Percentiles rank a stretch among this genome's conserved stretches.
Evolutionary conservation across 2,329 filamentous ascomycete genomes (phyloP).

Genomic region (Calycina marina): DNA sequence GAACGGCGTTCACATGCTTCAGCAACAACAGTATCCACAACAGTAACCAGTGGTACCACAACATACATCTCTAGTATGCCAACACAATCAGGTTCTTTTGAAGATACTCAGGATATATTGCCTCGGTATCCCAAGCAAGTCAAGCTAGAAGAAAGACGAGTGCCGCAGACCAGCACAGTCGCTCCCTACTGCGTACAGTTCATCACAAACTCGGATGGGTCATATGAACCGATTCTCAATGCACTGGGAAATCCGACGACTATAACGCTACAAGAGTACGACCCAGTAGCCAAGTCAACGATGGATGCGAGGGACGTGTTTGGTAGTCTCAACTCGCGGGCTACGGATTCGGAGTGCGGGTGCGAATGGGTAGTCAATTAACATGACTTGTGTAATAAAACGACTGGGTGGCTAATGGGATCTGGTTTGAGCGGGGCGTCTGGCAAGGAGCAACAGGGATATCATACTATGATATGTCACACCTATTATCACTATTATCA

Average conservation of each 20-base stretch:
- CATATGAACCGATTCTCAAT: constrained; percentile 11
- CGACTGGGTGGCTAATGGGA: no score
- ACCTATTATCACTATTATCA: no score
- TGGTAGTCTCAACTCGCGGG: no score
- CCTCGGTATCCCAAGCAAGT: constrained; percentile 39
- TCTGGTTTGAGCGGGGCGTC: no score
- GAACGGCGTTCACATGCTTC: constrained; percentile 6
- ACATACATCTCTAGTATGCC: constrained; percentile 12
- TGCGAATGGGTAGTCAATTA: no score
- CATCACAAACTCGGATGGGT: constrained; percentile 38
- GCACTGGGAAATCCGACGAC: constrained; percentile 13
- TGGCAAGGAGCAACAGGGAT: no score
- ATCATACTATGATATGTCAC: no score
- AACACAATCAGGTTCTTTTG: neutral
- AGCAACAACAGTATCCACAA: constrained; percentile 6
- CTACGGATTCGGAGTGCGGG: no score
- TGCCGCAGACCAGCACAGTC: constrained; percentile 18
- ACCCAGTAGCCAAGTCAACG: constrained; percentile 9
- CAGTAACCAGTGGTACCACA: neutral
- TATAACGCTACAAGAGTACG: constrained; percentile 19
- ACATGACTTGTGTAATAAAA: no score
- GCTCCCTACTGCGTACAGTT: constrained; percentile 51
- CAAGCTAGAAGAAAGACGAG: constrained; percentile 51
- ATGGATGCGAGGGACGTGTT: constrained; percentile 5
- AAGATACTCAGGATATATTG: constrained; percentile 6